These are phyloP conservation scores for Thielaviopsis ethacetica DNA, from an alignment of 2,329 filamentous ascomycete genomes.

Conservation along the genomic window DNA sequence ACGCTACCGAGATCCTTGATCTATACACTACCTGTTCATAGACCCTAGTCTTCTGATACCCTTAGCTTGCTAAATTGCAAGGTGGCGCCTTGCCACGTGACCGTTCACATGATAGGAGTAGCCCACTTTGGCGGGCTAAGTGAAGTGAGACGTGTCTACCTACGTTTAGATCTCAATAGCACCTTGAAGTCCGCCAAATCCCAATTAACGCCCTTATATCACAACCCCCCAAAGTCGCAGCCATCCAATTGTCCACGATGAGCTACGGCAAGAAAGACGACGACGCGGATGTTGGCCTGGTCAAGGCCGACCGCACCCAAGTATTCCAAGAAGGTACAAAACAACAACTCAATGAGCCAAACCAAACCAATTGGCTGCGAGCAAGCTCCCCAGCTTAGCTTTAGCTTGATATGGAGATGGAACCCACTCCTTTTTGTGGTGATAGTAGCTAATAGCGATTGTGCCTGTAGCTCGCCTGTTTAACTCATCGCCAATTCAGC, in stretches of 20 bases:
- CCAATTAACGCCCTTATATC: slow-evolving; percentile 1
- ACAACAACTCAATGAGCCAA: no score
- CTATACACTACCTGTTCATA: neutral
- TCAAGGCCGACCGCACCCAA: slow-evolving; percentile 94
- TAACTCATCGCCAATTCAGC: slow-evolving; percentile 93
- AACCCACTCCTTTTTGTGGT: neutral
- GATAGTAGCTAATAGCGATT: neutral
- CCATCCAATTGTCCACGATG: slow-evolving; percentile 42
- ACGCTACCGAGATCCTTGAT: no score
- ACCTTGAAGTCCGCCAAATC: slow-evolving; percentile 4
- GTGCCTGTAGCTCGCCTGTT: slow-evolving; percentile 69
- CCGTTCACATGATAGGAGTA: neutral
- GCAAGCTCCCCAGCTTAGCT: neutral
- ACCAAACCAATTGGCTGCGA: neutral
- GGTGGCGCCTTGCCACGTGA: neutral
- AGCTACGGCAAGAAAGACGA: slow-evolving; percentile 99
- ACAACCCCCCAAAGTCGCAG: neutral
- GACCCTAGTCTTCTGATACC: neutral
- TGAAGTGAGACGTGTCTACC: slow-evolving; percentile 11
- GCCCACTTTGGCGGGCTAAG: neutral
- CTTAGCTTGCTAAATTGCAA: neutral
- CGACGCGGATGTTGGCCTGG: slow-evolving; percentile 81
- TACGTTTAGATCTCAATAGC: slow-evolving; percentile 8
- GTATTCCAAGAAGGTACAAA: slow-evolving; percentile 89
- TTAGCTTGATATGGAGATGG: slow-evolving; percentile 1